Percentiles rank a stretch among this genome's conserved stretches.
phyloP scores from a whole-genome alignment of 768 basidiomycete genomes.

The Auricularia cornea region DNA sequence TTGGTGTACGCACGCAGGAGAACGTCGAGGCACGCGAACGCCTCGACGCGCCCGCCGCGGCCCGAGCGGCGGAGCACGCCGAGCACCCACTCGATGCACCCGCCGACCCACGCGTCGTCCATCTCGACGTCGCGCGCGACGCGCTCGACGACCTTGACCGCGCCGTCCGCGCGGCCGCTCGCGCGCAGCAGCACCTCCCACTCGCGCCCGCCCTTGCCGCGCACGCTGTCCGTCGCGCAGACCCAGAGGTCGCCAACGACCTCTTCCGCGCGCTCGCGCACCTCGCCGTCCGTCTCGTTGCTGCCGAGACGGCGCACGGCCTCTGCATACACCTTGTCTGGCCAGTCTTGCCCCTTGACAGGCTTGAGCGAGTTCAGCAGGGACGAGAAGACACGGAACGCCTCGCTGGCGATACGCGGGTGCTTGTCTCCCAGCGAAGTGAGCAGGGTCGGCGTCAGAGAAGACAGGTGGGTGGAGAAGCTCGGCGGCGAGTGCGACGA shows the following conservation, averaged over 20 bases:
- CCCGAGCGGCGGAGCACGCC: constrained; percentile 71
- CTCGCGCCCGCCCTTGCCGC: constrained; percentile 55
- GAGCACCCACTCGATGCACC: constrained; percentile 70
- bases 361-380: constrained; percentile 71
- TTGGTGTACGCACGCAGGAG: constrained; percentile 56
- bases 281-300: constrained; percentile 87
- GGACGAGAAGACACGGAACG: constrained; percentile 81
- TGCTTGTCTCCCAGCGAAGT: constrained; percentile 72
- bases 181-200: constrained; percentile 74
- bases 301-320: constrained; percentile 60
- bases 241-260: constrained; percentile 83
- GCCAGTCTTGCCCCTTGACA: constrained; percentile 55
- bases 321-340: constrained; percentile 64
- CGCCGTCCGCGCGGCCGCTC: constrained; percentile 62
- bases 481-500: constrained; percentile 55
- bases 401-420: constrained; percentile 80
- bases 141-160: constrained; percentile 73
- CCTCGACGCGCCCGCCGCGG: constrained; percentile 65
- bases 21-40: constrained; percentile 69
- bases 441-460: constrained; percentile 66
- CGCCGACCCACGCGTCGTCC: constrained; percentile 72
- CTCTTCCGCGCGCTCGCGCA: constrained; percentile 73
- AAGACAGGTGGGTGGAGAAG: constrained; percentile 52
- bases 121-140: constrained; percentile 71
- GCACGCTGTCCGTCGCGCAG: constrained; percentile 67